A percentile compares a stretch with the other conserved stretches of the same genome.
Evolutionary conservation across 1,139 yeast genomes (phyloP).

Genomic region (Pichia sp.): DNA sequence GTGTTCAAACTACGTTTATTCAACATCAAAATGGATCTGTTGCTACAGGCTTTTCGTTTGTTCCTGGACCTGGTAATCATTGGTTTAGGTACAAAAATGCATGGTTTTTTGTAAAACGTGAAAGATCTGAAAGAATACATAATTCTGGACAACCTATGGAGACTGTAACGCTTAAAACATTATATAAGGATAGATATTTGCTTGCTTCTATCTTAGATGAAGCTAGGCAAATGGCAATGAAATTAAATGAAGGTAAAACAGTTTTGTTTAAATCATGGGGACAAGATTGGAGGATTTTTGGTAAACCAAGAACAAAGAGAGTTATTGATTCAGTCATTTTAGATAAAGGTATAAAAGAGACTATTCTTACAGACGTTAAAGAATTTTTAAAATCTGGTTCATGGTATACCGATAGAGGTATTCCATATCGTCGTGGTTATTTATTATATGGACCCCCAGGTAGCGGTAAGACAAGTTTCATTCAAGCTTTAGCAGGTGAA

Average conservation of each 20-base stretch:
- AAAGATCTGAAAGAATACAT: slow-evolving; percentile 80
- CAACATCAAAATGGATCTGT: slow-evolving; percentile 95
- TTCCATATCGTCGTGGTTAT: slow-evolving; percentile 95
- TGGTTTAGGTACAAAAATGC: slow-evolving; percentile 82
- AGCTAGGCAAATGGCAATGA: slow-evolving; percentile 79
- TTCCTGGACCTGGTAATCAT: slow-evolving; percentile 97
- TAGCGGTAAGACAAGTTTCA: slow-evolving; percentile 90
- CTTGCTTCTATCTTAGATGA: slow-evolving; percentile 72
- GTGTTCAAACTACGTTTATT: slow-evolving; percentile 80
- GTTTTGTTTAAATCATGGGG: slow-evolving; percentile 94
- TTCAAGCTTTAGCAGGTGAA: slow-evolving; percentile 95
- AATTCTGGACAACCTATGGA: slow-evolving; percentile 95
- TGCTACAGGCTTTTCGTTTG: slow-evolving; percentile 78
- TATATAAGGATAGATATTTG: slow-evolving; percentile 71
- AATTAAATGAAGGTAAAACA: slow-evolving; percentile 86
- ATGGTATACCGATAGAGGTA: slow-evolving; percentile 95
- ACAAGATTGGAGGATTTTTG: slow-evolving; percentile 98
- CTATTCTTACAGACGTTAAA: slow-evolving; percentile 61
- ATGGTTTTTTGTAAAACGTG: slow-evolving; percentile 81
- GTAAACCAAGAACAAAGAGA: slow-evolving; percentile 89
- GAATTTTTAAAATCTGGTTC: slow-evolving; percentile 76
- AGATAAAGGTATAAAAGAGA: slow-evolving; percentile 66
- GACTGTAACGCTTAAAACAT: slow-evolving; percentile 85
- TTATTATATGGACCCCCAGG: slow-evolving; percentile 97
- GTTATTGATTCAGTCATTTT: slow-evolving; percentile 78